Base-by-base conservation (phyloP, 192 early-diverging fungal genomes). In the Radiomyces spectabilis region DNA sequence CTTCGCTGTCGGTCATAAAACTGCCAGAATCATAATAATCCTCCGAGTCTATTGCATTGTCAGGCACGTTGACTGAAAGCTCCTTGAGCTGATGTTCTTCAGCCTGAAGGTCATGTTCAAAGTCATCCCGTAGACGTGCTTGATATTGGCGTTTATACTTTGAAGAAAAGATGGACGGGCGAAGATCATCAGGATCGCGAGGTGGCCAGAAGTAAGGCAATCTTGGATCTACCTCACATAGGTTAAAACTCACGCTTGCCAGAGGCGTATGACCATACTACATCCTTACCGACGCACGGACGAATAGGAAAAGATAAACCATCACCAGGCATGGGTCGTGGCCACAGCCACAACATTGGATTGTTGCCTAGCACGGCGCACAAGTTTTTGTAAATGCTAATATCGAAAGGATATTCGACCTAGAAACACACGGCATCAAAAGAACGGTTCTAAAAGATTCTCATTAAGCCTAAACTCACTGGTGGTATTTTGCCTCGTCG, bases 361-460 rank as follows among this genome's bases (percentile, higher is more conserved):
- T 65, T 74, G 1, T 63, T 53, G n/a, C 89, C 95, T 44, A 98
- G 78, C 12, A 95, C 79, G 10, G 74, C 53, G 45, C 79, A 70
- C 26, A 94, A 68, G 59, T 98, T 98, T 35, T 65, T 66, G 54
- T 82, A 53, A 5, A 74, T 49, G 6, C 92, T 91, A 27, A 95
- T 56, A 67, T 93, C 82, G 65, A 91, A 98, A 2, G 95, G 93
- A 61, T 85, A 93, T 27, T 64, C 51, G 4, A 67, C 47, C 74
- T 79, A 50, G 8, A 7, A 27, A 12, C 15, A 29, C 9, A n/a
- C n/a, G n/a, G n/a, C 30, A 29, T 22, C n/a, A 51, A 15, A 41
- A 25, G n/a, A n/a, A n/a, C n/a, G n/a, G n/a, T n/a, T n/a, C n/a
- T n/a, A n/a, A n/a, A n/a, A n/a, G n/a, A n/a, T 19, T 24, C 27